These are phyloP conservation scores for Larix sibirica DNA, from an alignment of 83 land plant species.

Conservation along the genomic window DNA sequence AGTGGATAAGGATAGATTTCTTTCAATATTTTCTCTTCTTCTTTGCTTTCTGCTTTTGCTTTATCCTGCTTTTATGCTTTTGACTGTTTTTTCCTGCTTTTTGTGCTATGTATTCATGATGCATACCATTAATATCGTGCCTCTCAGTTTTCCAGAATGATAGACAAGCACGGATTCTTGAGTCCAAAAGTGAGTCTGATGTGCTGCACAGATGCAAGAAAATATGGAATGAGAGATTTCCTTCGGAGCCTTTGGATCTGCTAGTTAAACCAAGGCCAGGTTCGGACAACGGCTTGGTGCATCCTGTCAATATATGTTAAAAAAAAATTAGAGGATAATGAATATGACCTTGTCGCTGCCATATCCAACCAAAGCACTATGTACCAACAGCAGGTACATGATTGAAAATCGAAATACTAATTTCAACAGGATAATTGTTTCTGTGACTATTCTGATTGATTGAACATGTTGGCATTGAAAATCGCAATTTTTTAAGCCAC, in stretches of 20 bases:
- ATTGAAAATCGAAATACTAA: neutral
- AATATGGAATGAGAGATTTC: constrained; percentile 64
- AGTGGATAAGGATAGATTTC: too few relatives aligned
- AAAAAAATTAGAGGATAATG: constrained; percentile 12
- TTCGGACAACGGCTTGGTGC: neutral
- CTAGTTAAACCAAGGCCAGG: constrained; percentile 8
- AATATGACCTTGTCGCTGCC: constrained; percentile 18
- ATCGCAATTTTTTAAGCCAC: constrained; percentile 50
- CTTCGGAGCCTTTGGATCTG: constrained; percentile 77
- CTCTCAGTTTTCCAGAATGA: constrained; percentile 46
- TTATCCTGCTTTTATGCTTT: too few relatives aligned
- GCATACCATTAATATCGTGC: constrained; percentile 62
- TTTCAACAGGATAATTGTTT: neutral
- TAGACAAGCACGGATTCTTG: constrained; percentile 65
- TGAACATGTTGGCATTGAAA: neutral
- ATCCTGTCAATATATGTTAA: constrained; percentile 1
- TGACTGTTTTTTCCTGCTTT: too few relatives aligned
- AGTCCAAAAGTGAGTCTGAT: constrained; percentile 65
- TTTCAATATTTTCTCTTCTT: too few relatives aligned
- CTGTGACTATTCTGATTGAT: neutral
- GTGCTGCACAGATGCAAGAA: constrained; percentile 63
- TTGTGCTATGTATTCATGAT: constrained; percentile 25
- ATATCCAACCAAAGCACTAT: constrained; percentile 25
- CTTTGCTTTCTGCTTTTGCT: too few relatives aligned
- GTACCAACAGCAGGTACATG: constrained; percentile 32